Base-by-base conservation (phyloP, 2,329 filamentous ascomycete genomes). In the Xylaria sp. region DNA sequence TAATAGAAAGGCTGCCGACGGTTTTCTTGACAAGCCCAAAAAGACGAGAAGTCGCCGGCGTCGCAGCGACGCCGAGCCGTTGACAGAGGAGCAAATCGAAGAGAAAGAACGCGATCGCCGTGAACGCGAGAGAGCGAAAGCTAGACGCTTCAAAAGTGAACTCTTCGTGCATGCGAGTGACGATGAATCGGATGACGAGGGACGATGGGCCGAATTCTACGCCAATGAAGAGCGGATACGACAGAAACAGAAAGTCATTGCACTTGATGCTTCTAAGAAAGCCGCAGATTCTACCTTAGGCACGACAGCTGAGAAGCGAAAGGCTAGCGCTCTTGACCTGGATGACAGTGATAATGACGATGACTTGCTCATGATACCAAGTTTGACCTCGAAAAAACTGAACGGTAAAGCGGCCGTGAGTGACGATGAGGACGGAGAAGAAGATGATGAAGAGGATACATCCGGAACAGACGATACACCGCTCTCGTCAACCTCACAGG, bases 181-280 rank as follows among this genome's bases (percentile, higher is more conserved):
- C 78, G 96, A 98, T 62, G 94, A 97, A 74, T 91, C 88, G n/a
- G 94, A 97, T 76, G 89, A 87, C 41, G 93, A 94, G 18, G 85
- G 86, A 59, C 80, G 83, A 78, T 78, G 77, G 77, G 71, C 74
- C 25, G 89, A 88, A 23, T 98, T 98, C 81, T 98, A 95, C 80
- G 89, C 86, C 2, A 86, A 88, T 18, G 94, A 98, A 80, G 89
- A 91, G 79, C 80, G 79, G 18, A 84, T 91, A 68, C 85, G 92
- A 58, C 85, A 88, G 71, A 86, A 86, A 57, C 82, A 83, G 23
- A 82, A 80, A 62, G 78, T 78, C 15, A 80, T 79, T 0, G 82
- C 79, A 1, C 43, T 62, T 9, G 58, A 64, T 74, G 59, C 72
- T 69, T 68, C 62, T 20, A 36, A 66, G 18, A 64, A 61, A 61